Evolutionary conservation across 768 basidiomycete species (phyloP).

Genomic region (Rhizopogon vesiculosus): DNA sequence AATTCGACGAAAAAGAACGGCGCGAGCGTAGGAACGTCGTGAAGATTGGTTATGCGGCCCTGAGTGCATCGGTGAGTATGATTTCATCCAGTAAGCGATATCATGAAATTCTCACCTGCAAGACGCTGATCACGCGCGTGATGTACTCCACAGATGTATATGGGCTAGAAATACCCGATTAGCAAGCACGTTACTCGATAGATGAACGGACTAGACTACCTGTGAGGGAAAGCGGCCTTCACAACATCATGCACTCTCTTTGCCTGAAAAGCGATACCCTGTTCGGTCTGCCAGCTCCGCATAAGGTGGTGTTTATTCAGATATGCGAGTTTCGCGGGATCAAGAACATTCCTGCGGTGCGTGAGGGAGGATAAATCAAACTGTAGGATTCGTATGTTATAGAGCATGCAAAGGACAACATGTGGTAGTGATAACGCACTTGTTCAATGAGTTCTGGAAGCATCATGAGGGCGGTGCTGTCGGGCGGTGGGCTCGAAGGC

Average conservation of each 20-base stretch:
- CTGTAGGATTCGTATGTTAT: slow-evolving; percentile 26
- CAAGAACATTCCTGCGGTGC: slow-evolving; percentile 79
- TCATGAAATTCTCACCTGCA: slow-evolving; percentile 42
- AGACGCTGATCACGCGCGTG: slow-evolving; percentile 52
- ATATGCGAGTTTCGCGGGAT: slow-evolving; percentile 74
- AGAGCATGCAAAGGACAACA: not conserved
- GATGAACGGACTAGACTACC: slow-evolving; percentile 30
- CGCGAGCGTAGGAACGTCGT: slow-evolving; percentile 63
- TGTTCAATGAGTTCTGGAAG: slow-evolving; percentile 61
- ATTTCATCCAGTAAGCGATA: not conserved
- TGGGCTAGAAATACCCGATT: slow-evolving; percentile 25
- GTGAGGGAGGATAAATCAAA: slow-evolving; percentile 78
- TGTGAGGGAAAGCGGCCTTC: slow-evolving; percentile 54
- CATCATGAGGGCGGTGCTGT: slow-evolving; percentile 60
- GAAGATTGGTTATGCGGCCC: slow-evolving; percentile 67
- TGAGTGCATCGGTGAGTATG: slow-evolving; percentile 19
- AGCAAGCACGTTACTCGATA: not conserved
- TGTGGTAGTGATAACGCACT: slow-evolving; percentile 31
- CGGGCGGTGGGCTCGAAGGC: slow-evolving; percentile 41
- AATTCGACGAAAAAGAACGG: slow-evolving; percentile 81
- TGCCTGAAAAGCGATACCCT: slow-evolving; percentile 51
- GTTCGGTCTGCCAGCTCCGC: slow-evolving; percentile 43
- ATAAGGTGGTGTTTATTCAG: slow-evolving; percentile 86
- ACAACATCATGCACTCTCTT: slow-evolving; percentile 47
- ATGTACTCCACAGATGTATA: slow-evolving; percentile 56